Percentiles rank a stretch among this genome's conserved stretches.
Evolutionary conservation across 257 asterid genomes (phyloP).

Genomic region (Cynanchum wilfordii): DNA sequence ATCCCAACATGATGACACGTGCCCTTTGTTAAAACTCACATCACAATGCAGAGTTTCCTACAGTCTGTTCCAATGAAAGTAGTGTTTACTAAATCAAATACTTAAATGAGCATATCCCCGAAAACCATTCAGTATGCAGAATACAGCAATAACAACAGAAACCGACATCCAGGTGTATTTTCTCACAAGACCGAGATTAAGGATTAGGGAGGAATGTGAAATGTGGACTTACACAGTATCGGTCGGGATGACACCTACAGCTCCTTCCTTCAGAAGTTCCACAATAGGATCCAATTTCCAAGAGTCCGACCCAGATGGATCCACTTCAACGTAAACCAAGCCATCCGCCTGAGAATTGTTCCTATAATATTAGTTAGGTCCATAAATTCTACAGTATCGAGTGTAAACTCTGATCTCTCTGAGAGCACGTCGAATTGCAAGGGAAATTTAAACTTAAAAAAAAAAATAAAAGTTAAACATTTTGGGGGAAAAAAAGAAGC

Average conservation of each 20-base stretch:
- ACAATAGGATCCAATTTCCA: slow-evolving; percentile 86
- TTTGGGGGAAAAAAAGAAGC: too few relatives aligned
- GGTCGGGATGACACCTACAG: slow-evolving; percentile 97
- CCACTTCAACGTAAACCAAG: slow-evolving; percentile 66
- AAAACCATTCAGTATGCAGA: neutral
- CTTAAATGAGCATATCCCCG: neutral
- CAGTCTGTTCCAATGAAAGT: neutral
- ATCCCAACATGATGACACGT: neutral
- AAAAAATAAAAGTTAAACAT: too few relatives aligned
- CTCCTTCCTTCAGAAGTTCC: slow-evolving; percentile 76
- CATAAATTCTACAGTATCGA: neutral
- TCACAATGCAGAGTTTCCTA: neutral
- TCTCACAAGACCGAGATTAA: neutral
- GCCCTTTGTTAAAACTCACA: neutral
- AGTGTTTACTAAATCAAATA: neutral
- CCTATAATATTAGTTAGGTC: neutral
- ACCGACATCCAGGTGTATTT: neutral
- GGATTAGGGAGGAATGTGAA: neutral
- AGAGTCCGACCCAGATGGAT: slow-evolving; percentile 67
- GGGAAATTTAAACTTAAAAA: neutral
- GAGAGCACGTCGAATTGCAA: neutral
- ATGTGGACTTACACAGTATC: slow-evolving; percentile 63
- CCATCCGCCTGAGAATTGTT: slow-evolving; percentile 44
- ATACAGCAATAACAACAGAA: neutral
- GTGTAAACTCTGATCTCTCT: too few relatives aligned